Conservation (phyloP, 768 basidiomycete genomes). For the Calocera viscosa region DNA sequence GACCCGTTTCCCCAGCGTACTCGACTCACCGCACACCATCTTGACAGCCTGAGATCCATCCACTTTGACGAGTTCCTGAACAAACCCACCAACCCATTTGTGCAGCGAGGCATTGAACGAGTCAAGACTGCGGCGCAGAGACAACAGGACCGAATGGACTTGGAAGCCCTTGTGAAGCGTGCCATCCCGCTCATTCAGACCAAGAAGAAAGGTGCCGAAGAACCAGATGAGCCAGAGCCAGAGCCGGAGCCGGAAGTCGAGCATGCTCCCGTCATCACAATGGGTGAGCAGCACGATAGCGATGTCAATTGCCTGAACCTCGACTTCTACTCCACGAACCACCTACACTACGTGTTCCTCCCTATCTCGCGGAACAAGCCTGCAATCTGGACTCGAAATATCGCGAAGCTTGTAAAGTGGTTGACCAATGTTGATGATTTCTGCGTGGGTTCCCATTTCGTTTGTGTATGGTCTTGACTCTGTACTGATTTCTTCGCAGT, state of each 20-base stretch:
- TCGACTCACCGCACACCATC: not conserved
- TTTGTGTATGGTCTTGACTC: not conserved
- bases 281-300: not conserved
- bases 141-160: not conserved
- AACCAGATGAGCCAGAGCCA: not conserved
- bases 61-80: not conserved
- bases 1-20: not conserved
- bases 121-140: not conserved
- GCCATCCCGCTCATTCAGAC: no score
- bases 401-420: not conserved
- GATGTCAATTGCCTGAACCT: not conserved
- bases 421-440: not conserved
- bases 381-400: not conserved
- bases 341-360: not conserved
- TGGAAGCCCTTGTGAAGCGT: no score
- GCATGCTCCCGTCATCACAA: no score
- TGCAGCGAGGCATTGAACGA: not conserved
- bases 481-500: not conserved
- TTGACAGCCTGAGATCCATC: not conserved
- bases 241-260: not conserved
- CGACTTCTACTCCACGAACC: not conserved
- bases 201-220: no score
- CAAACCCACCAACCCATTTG: not conserved
- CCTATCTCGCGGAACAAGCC: not conserved
- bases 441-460: not conserved